A percentile compares a stretch with the other conserved stretches of the same genome.
phyloP scores from a whole-genome alignment of 208 protist species.

The Wallacemonas rigidus region DNA sequence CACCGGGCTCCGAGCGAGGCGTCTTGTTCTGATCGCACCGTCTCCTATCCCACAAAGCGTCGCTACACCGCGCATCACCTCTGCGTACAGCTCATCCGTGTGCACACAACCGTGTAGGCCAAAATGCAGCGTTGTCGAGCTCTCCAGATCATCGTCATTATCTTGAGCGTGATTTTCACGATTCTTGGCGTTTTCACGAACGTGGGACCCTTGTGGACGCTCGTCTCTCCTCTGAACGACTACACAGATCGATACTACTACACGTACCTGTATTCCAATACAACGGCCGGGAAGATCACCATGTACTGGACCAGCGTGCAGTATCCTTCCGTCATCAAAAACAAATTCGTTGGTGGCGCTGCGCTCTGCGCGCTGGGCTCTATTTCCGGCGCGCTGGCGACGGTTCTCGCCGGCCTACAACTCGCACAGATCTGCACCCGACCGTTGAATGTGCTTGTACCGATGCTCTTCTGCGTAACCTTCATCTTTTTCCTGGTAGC shows the following conservation, averaged over 20 bases:
- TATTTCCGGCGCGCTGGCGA: not conserved
- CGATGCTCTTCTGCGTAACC: not conserved
- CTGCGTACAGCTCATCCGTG: too few relatives aligned
- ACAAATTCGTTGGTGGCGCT: slow-evolving; percentile 8
- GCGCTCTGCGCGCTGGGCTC: slow-evolving; percentile 9
- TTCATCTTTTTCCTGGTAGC: slow-evolving; percentile 4
- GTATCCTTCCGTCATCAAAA: not conserved
- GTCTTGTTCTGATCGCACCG: too few relatives aligned
- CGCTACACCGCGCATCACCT: too few relatives aligned
- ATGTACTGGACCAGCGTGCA: not conserved
- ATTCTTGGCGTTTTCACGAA: slow-evolving; percentile 8
- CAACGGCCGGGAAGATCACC: not conserved
- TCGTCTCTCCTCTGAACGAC: not conserved
- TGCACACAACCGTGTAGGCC: not conserved
- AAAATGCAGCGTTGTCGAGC: not conserved
- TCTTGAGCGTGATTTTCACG: not conserved
- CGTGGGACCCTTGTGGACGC: not conserved
- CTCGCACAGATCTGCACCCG: not conserved
- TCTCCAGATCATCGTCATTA: not conserved
- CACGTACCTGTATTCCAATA: not conserved
- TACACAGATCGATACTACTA: slow-evolving; percentile 5
- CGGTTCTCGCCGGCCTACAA: not conserved
- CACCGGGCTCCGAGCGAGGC: too few relatives aligned
- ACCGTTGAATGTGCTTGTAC: not conserved
- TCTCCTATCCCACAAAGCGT: too few relatives aligned